These are phyloP conservation scores for Dalbergia oliveri DNA, from an alignment of 306 rosid genomes.

Conservation along the genomic window DNA sequence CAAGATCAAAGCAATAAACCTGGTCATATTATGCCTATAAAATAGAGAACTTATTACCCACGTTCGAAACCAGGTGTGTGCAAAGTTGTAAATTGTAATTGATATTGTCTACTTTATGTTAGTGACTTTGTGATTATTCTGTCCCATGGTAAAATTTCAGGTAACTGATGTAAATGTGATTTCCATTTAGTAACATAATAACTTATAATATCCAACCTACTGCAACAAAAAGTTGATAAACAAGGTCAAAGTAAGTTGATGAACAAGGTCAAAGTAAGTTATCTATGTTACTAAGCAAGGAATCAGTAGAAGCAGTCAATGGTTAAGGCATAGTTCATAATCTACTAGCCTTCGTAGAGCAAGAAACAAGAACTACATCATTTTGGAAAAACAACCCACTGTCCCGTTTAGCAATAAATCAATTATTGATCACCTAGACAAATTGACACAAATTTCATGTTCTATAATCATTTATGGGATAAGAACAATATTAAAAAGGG, in stretches of 20 bases:
- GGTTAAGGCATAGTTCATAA: constrained; percentile 7
- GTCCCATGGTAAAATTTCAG: neutral
- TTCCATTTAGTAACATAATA: neutral
- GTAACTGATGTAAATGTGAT: neutral
- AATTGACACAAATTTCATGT: neutral
- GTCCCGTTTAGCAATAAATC: constrained; percentile 5
- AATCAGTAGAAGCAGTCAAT: constrained; percentile 22
- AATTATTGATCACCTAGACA: neutral
- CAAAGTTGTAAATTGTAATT: neutral
- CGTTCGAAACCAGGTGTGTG: neutral
- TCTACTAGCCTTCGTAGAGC: constrained; percentile 3
- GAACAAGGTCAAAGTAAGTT: neutral
- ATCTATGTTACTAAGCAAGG: constrained; percentile 6
- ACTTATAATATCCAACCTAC: neutral
- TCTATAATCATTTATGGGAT: neutral
- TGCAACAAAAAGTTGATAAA: neutral
- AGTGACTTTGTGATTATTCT: neutral
- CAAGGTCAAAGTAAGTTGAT: constrained; percentile 3
- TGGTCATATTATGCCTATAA: constrained; percentile 6
- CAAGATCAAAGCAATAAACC: constrained; percentile 17
- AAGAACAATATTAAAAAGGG: neutral
- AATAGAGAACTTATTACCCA: neutral
- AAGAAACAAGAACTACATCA: neutral
- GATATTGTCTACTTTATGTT: neutral
- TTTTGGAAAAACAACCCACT: constrained; percentile 1